These are phyloP conservation scores for Candida sojae DNA, from an alignment of 1,139 yeast genomes.

Conservation along the genomic window DNA sequence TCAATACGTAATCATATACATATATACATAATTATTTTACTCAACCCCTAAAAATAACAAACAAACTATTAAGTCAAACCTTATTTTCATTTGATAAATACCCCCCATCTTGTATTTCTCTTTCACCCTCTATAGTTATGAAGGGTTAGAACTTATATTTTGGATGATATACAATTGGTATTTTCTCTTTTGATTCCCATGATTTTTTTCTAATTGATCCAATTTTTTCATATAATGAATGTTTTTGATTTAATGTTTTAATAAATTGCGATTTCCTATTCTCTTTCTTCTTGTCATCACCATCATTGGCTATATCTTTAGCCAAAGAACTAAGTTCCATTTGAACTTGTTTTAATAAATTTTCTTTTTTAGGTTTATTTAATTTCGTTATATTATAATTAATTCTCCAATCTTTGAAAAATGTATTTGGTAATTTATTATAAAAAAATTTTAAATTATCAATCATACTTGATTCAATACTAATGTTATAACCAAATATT, in stretches of 20 bases:
- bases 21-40: too few species aligned
- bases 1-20: too few species aligned
- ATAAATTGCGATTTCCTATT: neutral
- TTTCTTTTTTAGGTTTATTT: neutral
- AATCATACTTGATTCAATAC: constrained; percentile 2
- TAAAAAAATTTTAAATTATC: neutral
- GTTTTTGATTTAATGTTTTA: constrained; percentile 1
- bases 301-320: too few species aligned
- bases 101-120: too few species aligned
- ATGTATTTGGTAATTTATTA: constrained; percentile 2
- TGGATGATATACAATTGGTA: constrained; percentile 11
- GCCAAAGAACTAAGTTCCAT: constrained; percentile 3
- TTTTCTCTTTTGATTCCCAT: constrained; percentile 9
- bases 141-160: constrained; percentile 8
- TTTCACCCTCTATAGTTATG: too few species aligned
- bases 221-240: constrained; percentile 7
- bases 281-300: neutral
- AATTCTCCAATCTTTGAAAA: constrained; percentile 8
- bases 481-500: constrained; percentile 9
- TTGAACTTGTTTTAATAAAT: constrained; percentile 4
- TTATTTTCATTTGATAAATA: too few species aligned
- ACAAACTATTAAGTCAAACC: too few species aligned
- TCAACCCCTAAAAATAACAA: too few species aligned
- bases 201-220: constrained; percentile 9
- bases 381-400: constrained; percentile 7